A percentile compares a stretch with the other conserved stretches of the same genome.
These are phyloP conservation scores for Penicillium sp. DNA, from an alignment of 2,329 filamentous ascomycete species.

Conservation along the genomic window DNA sequence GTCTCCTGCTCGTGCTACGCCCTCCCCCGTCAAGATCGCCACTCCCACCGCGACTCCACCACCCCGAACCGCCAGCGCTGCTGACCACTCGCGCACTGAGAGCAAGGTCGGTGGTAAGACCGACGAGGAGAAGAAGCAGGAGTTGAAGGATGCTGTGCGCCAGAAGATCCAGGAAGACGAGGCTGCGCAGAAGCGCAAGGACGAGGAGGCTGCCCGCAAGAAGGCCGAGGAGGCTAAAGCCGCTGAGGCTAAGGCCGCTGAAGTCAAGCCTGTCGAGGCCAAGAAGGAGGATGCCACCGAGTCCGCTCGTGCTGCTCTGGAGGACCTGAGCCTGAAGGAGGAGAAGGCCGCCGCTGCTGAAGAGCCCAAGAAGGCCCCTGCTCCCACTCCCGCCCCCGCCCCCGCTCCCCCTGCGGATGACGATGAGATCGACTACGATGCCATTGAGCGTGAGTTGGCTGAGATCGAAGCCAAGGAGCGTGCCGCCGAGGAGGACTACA, in stretches of 20 bases:
- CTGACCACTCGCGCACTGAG: constrained; percentile 70
- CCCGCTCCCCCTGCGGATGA: constrained; percentile 33
- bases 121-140: constrained; percentile 77
- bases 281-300: constrained; percentile 37
- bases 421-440: constrained; percentile 49
- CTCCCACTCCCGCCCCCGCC: constrained; percentile 28
- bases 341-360: constrained; percentile 31
- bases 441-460: constrained; percentile 50
- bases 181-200: constrained; percentile 49
- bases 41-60: constrained; percentile 79
- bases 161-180: constrained; percentile 61
- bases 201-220: constrained; percentile 47
- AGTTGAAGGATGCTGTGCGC: constrained; percentile 61
- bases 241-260: constrained; percentile 31
- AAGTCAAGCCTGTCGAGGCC: constrained; percentile 35
- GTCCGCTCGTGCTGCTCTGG: constrained; percentile 34
- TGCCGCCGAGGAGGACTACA: constrained; percentile 48
- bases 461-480: constrained; percentile 50
- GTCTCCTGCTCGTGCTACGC: constrained; percentile 56
- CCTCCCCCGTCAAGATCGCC: constrained; percentile 61
- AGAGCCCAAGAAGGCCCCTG: constrained; percentile 27
- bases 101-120: constrained; percentile 67
- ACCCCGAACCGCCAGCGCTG: constrained; percentile 69
- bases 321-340: constrained; percentile 34
- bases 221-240: constrained; percentile 49